Base-by-base conservation (phyloP, 176 grass and related monocot species). In the Miscanthus lutarioriparius region DNA sequence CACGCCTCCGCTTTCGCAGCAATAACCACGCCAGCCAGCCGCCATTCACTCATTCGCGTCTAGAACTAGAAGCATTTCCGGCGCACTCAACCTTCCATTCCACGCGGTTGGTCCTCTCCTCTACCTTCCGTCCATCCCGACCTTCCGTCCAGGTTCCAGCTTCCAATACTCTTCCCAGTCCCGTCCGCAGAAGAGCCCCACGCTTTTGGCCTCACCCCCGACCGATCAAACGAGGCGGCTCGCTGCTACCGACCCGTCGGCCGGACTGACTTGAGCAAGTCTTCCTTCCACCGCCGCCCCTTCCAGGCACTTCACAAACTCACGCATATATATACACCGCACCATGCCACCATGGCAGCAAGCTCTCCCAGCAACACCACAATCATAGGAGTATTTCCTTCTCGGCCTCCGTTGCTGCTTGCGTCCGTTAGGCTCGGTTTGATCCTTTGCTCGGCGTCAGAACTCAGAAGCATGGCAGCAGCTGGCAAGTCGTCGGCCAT, bases 211-310 rank as follows among this genome's bases (percentile, higher is more conserved):
- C 6, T 16, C 22, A 3, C 8, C 7, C 23, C n/a, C 58, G 73
- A 27, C 33, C 30, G 20, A 65, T 79, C 86, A 88, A 88, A 79
- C 81, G 58, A 19, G 86, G 75, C 86, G 81, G 86, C 75, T 58
- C 1, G 45, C 45, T 47, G 13, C 45, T 48, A 68, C 66, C 64
- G 7, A 10, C 76, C 56, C 33, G 12, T 1, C 35, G 49, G 32
- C 26, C 19, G 28, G 43, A 23, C 83, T 75, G 54, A 1, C 78
- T 76, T 10, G 64, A 20, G 49, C 79, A 2, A 62, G 17, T 64
- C 76, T 14, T 74, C 51, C 10, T 22, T 1, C 41, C 43, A 17
- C 45, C 62, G 64, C 19, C 36, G 22, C 75, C 3, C 17, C 25
- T 58, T 35, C 36, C 36, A 12, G 10, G 25, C 76, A 5, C 43